Evolutionary conservation across 176 grass and related monocot species (phyloP).

Genomic region (Poa annua): DNA sequence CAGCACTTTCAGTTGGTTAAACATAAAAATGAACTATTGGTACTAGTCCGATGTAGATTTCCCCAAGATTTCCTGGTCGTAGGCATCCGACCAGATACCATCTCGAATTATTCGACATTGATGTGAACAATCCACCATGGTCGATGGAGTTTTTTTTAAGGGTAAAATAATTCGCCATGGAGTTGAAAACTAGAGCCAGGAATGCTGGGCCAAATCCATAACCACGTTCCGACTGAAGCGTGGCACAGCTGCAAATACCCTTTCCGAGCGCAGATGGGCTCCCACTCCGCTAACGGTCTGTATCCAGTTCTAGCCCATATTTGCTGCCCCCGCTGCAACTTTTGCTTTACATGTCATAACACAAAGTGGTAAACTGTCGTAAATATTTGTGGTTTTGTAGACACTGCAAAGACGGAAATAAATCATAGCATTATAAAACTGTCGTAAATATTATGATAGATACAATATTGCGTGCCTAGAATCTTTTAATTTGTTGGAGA

Average conservation of each 20-base stretch:
- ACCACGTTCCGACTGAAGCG: background rate
- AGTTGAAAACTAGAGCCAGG: background rate
- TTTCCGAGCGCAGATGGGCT: background rate
- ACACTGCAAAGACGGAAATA: too few species aligned
- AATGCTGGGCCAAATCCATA: background rate
- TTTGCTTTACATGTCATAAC: background rate
- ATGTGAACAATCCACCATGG: background rate
- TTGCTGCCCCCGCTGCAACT: background rate
- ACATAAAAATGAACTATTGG: background rate
- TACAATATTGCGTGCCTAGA: too few species aligned
- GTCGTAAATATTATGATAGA: too few species aligned
- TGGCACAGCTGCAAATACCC: background rate
- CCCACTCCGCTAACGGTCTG: background rate
- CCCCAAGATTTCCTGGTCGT: background rate
- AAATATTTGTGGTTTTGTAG: too few species aligned
- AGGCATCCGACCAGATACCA: background rate
- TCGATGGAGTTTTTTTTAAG: background rate
- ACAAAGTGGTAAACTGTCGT: too few species aligned
- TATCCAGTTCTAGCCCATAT: background rate
- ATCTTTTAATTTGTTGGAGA: too few species aligned
- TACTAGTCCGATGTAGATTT: background rate
- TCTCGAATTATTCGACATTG: background rate
- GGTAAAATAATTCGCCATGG: background rate
- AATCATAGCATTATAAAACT: too few species aligned
- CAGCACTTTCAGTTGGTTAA: slow-evolving; percentile 4